Conservation (phyloP, 2,329 filamentous ascomycete genomes). For the Stromatinia cepivora region DNA sequence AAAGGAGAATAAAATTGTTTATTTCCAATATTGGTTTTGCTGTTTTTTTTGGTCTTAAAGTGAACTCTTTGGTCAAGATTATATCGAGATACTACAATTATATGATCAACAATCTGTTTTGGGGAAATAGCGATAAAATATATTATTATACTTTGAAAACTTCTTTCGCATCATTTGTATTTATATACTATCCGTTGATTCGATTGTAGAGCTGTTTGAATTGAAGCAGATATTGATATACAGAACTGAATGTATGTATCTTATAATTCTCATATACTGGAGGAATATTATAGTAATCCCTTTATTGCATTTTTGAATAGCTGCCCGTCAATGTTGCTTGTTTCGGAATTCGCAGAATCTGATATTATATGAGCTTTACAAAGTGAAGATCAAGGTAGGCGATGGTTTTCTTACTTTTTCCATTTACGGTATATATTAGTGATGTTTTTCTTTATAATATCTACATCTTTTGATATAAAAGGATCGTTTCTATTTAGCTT, state of each 20-base stretch:
- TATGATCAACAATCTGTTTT: constrained; percentile 8
- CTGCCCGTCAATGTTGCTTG: not conserved
- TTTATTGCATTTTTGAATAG: constrained; percentile 2
- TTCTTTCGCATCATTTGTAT: constrained; percentile 29
- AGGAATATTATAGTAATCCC: not conserved
- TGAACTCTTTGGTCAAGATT: constrained; percentile 21
- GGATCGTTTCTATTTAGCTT: too few species aligned
- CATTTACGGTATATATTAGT: too few species aligned
- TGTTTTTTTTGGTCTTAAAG: constrained; percentile 24
- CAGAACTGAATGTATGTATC: constrained; percentile 22
- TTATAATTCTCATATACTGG: not conserved
- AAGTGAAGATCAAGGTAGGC: too few species aligned
- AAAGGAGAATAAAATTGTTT: constrained; percentile 26
- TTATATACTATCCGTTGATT: constrained; percentile 27
- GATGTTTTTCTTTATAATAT: too few species aligned
- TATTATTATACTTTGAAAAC: constrained; percentile 22
- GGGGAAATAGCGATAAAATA: not conserved
- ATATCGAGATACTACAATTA: too few species aligned
- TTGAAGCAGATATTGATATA: constrained; percentile 33
- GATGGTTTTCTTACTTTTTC: too few species aligned
- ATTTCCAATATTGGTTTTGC: constrained; percentile 28
- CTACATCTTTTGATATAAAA: too few species aligned
- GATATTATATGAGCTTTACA: not conserved
- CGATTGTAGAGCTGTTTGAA: constrained; percentile 35
- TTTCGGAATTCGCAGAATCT: not conserved